Evolutionary conservation across 192 early-diverging fungal species (phyloP).

Genomic region (Entomortierella lignicola): DNA sequence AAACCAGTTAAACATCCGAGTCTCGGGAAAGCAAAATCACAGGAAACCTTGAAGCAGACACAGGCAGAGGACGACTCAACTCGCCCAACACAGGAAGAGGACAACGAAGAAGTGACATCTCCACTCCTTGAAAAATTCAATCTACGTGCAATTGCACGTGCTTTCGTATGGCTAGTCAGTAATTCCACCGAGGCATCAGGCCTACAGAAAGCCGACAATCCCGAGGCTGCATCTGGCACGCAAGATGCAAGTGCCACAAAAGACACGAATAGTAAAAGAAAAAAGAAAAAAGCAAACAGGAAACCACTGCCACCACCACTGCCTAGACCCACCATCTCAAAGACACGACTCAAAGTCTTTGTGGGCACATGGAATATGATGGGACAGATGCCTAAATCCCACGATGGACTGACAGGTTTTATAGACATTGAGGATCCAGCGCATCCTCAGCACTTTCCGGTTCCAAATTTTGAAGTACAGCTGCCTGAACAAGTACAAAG

Average conservation of each 20-base stretch:
- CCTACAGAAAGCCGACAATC: neutral
- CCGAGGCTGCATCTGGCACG: neutral
- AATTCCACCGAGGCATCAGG: neutral
- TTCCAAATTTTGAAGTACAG: neutral
- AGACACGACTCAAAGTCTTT: conserved; percentile 63
- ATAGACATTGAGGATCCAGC: conserved; percentile 23
- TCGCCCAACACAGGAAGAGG: too few species aligned
- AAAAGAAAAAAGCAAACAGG: neutral
- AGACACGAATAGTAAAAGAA: neutral
- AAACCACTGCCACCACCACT: neutral
- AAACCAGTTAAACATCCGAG: too few species aligned
- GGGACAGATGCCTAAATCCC: conserved; percentile 49
- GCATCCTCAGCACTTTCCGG: neutral
- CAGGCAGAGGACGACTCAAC: too few species aligned
- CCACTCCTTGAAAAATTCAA: neutral
- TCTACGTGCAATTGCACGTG: conserved; percentile 6
- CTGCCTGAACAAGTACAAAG: too few species aligned
- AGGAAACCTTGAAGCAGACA: too few species aligned
- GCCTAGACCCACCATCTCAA: conserved; percentile 35
- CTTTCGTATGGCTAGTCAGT: conserved; percentile 21
- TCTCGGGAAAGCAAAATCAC: too few species aligned
- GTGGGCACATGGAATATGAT: conserved; percentile 71
- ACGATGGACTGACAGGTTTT: conserved; percentile 52
- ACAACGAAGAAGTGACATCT: too few species aligned
- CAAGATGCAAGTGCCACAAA: neutral